Base-by-base conservation (phyloP, 495 filamentous ascomycete species). In the Letharia columbiana region DNA sequence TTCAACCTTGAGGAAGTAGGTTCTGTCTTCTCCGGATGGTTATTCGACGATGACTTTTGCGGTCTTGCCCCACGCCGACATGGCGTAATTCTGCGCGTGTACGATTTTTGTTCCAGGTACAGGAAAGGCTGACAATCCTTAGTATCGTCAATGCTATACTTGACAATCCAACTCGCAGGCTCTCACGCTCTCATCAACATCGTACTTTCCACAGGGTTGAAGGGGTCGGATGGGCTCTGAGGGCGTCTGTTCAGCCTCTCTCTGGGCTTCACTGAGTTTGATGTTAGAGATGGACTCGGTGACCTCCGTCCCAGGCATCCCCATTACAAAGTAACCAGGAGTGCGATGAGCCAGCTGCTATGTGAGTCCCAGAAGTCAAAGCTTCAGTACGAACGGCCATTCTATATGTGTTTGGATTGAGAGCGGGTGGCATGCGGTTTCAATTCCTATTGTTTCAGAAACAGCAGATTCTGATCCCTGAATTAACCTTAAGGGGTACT, bases 1-100 rank as follows among this genome's bases (percentile, higher is more conserved):
- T 31, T 72, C 10, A 12, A 73, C 68, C 66, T 77, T 79, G 54
- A 79, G 73, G 59, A 80, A 80, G 69, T 73, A 77, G 4, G 64
- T 73, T 56, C 69, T 64, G 4, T 64, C 49, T 37, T 66, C 71
- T 8, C 72, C 73, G 50, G 74, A 68, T 5, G 39, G 39, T 1
- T 77, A 63, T 45, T 68, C 18, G 50, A 75, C 69, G 63, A 73
- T 66, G 54, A 79, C 69, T 23, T 75, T 70, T 50, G 67, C 75
- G 0, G 77, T 79, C 12, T 70, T 69, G 0, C 72, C 72, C 74
- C 74, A 79, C 13, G 37, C 8, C 11, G 67, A 69, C 59, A 41
- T 41, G 35, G 63, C 67, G 60, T 69, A 69, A 4, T 69, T 66
- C 23, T 44, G 47, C 4, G 67, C 64, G 18, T 56, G 31, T 5